Evolutionary conservation across 768 basidiomycete species (phyloP), one percentile per base, ranked within the genome.

Genomic region (Boletus rubroflammeus): DNA sequence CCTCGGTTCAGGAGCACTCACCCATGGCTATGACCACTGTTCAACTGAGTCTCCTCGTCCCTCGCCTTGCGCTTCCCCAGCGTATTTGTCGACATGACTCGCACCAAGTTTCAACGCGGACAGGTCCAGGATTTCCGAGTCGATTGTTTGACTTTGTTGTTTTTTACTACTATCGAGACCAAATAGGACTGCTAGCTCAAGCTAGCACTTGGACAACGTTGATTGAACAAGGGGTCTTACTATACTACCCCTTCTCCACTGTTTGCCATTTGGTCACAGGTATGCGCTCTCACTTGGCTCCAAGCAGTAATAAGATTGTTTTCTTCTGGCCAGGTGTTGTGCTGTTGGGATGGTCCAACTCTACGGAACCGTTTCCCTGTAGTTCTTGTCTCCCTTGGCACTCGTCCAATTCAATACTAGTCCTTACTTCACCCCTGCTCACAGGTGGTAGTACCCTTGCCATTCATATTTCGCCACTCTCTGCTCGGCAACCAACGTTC

Each of bases 61-160:
- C 57, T 62, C 25, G 50, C 47, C 53, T 69, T 69, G 48, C 68
- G 67, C 56, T 71, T 69, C 8, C 68, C 68, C 9, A 71, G 53
- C 1, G 46, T 44, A 40, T 46, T 50, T 23, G 60, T 28, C n/a
- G 59, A 44, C 51, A 56, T 59, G 41, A 17, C 35, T 21, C 19
- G 8, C 6, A 17, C 31, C 2, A 25, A 17, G 29, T 26, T 26
- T 49, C 19, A n/a, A 26, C 9, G 13, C n/a, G 11, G 15, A 15
- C n/a, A 19, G 19, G 26, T 21, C n/a, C n/a, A n/a, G n/a, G n/a
- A n/a, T n/a, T n/a, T n/a, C 28, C 14, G 6, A 34, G 41, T 26
- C 15, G 5, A 31, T 46, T 59, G 45, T 62, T 62, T 62, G 53
- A n/a, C 25, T 14, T 46, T 53, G 40, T 56, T 54, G 14, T 45